These are phyloP conservation scores for Xylaria cubensis DNA, from an alignment of 495 filamentous ascomycete genomes.

Conservation along the genomic window DNA sequence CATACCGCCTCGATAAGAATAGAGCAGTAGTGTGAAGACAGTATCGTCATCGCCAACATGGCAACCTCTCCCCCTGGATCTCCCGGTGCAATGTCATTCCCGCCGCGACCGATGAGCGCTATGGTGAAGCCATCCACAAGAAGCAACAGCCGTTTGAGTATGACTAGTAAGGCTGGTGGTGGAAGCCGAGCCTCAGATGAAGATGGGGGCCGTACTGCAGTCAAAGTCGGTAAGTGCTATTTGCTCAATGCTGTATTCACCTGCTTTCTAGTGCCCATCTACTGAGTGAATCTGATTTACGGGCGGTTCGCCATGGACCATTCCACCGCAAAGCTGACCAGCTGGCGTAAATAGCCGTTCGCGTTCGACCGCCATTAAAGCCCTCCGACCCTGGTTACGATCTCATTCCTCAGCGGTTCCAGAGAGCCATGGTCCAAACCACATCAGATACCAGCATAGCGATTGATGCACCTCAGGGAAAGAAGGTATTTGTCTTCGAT, in stretches of 20 bases:
- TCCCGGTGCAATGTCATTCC: slow-evolving; percentile 46
- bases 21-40: slow-evolving; percentile 11
- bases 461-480: slow-evolving; percentile 88
- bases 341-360: slow-evolving; percentile 69
- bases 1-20: slow-evolving; percentile 10
- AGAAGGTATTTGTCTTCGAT: slow-evolving; percentile 96
- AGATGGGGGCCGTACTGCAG: slow-evolving; percentile 85
- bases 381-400: slow-evolving; percentile 90
- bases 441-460: slow-evolving; percentile 82
- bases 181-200: slow-evolving; percentile 92
- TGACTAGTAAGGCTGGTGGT: slow-evolving; percentile 77
- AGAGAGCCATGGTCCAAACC: slow-evolving; percentile 89
- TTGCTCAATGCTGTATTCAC: not conserved
- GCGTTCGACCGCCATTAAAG: slow-evolving; percentile 87
- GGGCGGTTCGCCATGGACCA: slow-evolving; percentile 15
- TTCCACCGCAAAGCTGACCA: slow-evolving; percentile 32
- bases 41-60: slow-evolving; percentile 47
- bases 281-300: not conserved
- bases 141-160: slow-evolving; percentile 90
- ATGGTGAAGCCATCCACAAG: slow-evolving; percentile 77
- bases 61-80: slow-evolving; percentile 63
- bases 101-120: slow-evolving; percentile 82
- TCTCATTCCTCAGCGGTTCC: slow-evolving; percentile 93
- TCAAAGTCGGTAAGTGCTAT: slow-evolving; percentile 92
- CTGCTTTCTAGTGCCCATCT: not conserved